Conservation (phyloP, 2,329 filamentous ascomycete species). For the Penicillium sp. region DNA sequence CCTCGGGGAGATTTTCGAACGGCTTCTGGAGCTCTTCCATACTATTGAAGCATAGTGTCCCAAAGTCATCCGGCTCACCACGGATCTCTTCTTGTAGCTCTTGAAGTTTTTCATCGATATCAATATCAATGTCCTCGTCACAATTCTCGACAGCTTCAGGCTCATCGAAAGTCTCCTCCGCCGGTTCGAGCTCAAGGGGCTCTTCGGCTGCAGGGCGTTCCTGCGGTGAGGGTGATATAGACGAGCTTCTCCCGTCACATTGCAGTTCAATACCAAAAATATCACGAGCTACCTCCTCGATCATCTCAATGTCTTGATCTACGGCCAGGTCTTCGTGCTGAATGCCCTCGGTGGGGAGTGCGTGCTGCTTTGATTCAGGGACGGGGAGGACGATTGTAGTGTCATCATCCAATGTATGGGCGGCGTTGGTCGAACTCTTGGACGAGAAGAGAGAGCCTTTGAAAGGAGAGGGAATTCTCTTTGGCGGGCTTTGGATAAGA, state of each 20-base stretch:
- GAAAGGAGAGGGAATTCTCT: conserved; percentile 49
- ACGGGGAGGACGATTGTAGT: not conserved
- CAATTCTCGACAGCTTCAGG: not conserved
- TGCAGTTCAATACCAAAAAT: conserved; percentile 32
- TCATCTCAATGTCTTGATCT: conserved; percentile 29
- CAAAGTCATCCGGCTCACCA: conserved; percentile 26
- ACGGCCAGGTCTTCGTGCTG: conserved; percentile 8
- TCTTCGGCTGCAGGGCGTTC: conserved; percentile 13
- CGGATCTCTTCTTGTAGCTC: conserved; percentile 22
- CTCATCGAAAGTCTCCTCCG: conserved; percentile 5
- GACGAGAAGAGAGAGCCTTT: conserved; percentile 38
- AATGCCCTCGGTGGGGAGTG: too few relatives aligned
- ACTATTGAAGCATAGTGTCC: conserved; percentile 30
- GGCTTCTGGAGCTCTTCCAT: conserved; percentile 29
- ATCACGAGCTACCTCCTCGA: conserved; percentile 32
- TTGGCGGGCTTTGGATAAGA: conserved; percentile 53
- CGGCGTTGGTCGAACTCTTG: conserved; percentile 18
- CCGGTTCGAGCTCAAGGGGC: conserved; percentile 5
- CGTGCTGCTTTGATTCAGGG: not conserved
- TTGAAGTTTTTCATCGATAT: conserved; percentile 20
- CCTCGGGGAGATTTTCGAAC: conserved; percentile 18
- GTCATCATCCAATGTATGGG: not conserved
- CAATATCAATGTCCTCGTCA: conserved; percentile 18
- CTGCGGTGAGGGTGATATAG: conserved; percentile 15
- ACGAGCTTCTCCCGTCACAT: conserved; percentile 18